Evolutionary conservation across 1,284 basidiomycete species (phyloP).

Genomic region (Irpex rosettiformis): DNA sequence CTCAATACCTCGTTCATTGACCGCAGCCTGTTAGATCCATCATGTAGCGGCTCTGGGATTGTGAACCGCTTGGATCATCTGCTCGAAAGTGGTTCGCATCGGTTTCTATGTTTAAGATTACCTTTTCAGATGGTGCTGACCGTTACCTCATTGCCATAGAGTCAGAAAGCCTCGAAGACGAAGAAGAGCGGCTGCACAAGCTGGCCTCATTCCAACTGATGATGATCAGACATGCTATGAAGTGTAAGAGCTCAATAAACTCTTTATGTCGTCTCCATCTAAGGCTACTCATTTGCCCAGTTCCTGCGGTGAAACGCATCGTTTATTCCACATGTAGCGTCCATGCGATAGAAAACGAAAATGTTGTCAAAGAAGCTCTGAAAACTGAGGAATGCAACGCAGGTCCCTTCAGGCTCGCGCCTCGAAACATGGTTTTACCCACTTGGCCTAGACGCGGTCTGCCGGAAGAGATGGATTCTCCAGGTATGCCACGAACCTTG

Average conservation of each 20-base stretch:
- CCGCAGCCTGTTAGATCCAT: constrained; percentile 82
- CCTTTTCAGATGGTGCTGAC: constrained; percentile 2
- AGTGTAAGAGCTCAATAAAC: constrained; percentile 48
- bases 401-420: constrained; percentile 67
- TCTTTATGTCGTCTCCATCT: neutral
- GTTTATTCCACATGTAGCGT: constrained; percentile 98
- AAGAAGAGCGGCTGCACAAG: constrained; percentile 72
- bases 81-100: constrained; percentile 55
- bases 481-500: constrained; percentile 32
- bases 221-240: constrained; percentile 95
- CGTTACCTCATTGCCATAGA: constrained; percentile 14
- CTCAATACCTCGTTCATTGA: constrained; percentile 6
- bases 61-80: constrained; percentile 88
- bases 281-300: constrained; percentile 28
- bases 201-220: constrained; percentile 86
- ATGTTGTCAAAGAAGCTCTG: constrained; percentile 73
- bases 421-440: constrained; percentile 63
- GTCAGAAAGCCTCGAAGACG: constrained; percentile 25
- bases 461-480: constrained; percentile 51
- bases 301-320: constrained; percentile 62
- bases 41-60: constrained; percentile 91
- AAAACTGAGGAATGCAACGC: constrained; percentile 60
- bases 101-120: neutral
- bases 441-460: constrained; percentile 79
- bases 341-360: constrained; percentile 89